A percentile compares a stretch with the other conserved stretches of the same genome.
Evolutionary conservation across 345 rosid genomes (phyloP).

Genomic region (Brassica napus): Da-Ae NC_063437.1:20401001-20401500

Average conservation of each 20-base stretch:
- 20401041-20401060: not conserved
- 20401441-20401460: not conserved
- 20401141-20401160: slow-evolving; percentile 14
- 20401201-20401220: slow-evolving; percentile 9
- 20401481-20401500: not conserved
- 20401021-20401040: not conserved
- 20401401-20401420: not conserved
- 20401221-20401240: not conserved
- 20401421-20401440: not conserved
- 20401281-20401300: not conserved
- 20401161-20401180: slow-evolving; percentile 13
- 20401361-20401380: not conserved
- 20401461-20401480: not conserved
- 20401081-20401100: not conserved
- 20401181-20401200: not conserved
- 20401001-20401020: slow-evolving; percentile 18
- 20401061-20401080: not conserved
- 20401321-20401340: not conserved
- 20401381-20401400: not conserved
- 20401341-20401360: not conserved
- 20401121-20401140: slow-evolving; percentile 7
- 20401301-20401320: not conserved
- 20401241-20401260: not conserved
- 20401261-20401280: not conserved
- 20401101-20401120: slow-evolving; percentile 11